Evolutionary conservation across 768 basidiomycete species (phyloP).

Genomic region (Lactarius akahatsu): DNA sequence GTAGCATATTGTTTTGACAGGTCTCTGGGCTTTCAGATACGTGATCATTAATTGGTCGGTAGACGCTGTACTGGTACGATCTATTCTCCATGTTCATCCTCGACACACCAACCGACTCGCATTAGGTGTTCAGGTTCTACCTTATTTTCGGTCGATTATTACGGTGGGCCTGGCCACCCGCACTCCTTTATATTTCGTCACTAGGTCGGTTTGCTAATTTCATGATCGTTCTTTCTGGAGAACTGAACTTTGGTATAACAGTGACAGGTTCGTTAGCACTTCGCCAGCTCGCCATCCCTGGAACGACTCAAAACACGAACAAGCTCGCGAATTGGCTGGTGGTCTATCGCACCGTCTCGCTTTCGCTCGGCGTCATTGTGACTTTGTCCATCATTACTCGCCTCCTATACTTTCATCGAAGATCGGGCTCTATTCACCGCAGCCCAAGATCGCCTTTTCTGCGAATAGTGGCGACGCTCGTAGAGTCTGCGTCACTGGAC

Average conservation of each 20-base stretch:
- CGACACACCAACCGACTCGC: not conserved
- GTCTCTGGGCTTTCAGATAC: constrained; percentile 30
- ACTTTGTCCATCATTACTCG: constrained; percentile 25
- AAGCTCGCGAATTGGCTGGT: constrained; percentile 26
- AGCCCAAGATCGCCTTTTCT: constrained; percentile 14
- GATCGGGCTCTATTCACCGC: not conserved
- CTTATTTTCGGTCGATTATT: constrained; percentile 7
- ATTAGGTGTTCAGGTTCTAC: constrained; percentile 18
- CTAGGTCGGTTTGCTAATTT: constrained; percentile 6
- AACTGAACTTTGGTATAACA: constrained; percentile 8
- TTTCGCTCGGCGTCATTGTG: constrained; percentile 23
- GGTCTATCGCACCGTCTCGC: constrained; percentile 29
- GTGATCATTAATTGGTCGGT: constrained; percentile 35
- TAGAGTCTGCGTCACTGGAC: constrained; percentile 28
- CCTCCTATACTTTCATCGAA: constrained; percentile 9
- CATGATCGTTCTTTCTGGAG: not conserved
- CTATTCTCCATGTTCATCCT: not conserved
- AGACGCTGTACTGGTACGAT: constrained; percentile 34
- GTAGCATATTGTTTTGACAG: constrained; percentile 5
- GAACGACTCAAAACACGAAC: constrained; percentile 8
- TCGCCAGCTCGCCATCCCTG: constrained; percentile 23
- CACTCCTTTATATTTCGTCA: constrained; percentile 14
- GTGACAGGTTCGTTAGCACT: constrained; percentile 30
- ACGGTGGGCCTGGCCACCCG: constrained; percentile 13
- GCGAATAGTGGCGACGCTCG: constrained; percentile 9